Evolutionary conservation across 2,329 filamentous ascomycete species (phyloP).

Genomic region (Claviceps maximensis): DNA sequence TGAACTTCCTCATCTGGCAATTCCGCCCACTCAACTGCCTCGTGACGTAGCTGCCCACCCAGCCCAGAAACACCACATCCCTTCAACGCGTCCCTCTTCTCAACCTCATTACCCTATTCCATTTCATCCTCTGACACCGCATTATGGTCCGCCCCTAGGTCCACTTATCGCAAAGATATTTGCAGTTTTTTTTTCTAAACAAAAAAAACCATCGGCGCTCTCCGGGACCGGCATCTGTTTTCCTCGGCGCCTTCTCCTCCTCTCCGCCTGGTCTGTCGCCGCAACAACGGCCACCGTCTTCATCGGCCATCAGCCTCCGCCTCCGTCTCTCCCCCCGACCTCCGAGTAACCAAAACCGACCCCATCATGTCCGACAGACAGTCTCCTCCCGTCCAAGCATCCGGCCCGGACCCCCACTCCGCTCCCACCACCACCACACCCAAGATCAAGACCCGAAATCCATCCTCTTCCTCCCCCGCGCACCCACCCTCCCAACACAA

Average conservation of each 20-base stretch:
- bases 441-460: constrained; percentile 3
- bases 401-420: background rate
- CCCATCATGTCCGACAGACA: background rate
- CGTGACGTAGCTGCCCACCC: no score
- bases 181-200: no score
- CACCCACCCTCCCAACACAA: constrained; percentile 4
- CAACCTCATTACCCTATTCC: no score
- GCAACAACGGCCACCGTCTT: background rate
- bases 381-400: background rate
- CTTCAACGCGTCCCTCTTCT: background rate
- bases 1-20: no score
- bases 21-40: no score
- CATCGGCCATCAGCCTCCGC: background rate
- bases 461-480: background rate
- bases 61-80: background rate
- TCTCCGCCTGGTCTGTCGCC: no score
- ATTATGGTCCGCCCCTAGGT: no score
- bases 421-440: constrained; percentile 1
- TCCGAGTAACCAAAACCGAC: background rate
- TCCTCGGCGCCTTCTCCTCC: no score
- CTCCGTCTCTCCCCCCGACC: background rate
- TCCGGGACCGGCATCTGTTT: no score
- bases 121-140: no score
- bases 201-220: no score
- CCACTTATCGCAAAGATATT: no score